Conservation (phyloP, 345 rosid species). For the Streptanthus diversifolius region DNA sequence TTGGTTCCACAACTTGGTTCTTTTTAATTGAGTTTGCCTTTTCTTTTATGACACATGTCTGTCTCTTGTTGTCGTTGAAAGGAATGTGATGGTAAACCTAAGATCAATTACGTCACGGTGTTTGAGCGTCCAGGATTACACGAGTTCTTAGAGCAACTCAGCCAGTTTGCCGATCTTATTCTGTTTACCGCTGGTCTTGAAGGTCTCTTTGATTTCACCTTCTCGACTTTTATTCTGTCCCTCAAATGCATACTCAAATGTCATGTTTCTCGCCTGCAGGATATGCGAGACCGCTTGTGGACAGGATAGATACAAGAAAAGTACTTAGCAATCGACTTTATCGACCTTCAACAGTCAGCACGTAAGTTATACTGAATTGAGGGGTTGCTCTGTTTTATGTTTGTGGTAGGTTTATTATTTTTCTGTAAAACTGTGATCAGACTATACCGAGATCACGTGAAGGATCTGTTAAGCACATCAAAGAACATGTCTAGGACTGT, state of each 20-base stretch:
- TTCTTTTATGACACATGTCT: constrained; percentile 29
- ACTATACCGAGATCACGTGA: constrained; percentile 79
- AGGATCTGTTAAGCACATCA: constrained; percentile 78
- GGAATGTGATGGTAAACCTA: constrained; percentile 75
- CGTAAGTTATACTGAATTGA: constrained; percentile 49
- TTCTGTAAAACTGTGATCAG: constrained; percentile 36
- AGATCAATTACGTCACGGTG: constrained; percentile 78
- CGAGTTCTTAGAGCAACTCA: constrained; percentile 68
- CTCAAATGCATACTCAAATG: not conserved
- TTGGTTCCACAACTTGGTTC: not conserved
- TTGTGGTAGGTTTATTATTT: not conserved
- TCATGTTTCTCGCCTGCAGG: constrained; percentile 41
- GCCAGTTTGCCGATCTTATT: constrained; percentile 77
- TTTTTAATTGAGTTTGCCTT: too few species aligned
- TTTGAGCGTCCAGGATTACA: constrained; percentile 91
- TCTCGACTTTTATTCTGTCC: not conserved
- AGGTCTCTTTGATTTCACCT: constrained; percentile 49
- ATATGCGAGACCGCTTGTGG: constrained; percentile 95
- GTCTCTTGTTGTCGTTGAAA: constrained; percentile 35
- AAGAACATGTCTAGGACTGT: constrained; percentile 74
- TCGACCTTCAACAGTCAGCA: constrained; percentile 91
- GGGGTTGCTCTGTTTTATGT: not conserved
- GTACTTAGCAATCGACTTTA: constrained; percentile 72
- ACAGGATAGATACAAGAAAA: constrained; percentile 69
- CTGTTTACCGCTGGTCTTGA: constrained; percentile 94